Conservation (phyloP, 768 basidiomycete species). For the Naganishia vaughanmartiniae region DNA sequence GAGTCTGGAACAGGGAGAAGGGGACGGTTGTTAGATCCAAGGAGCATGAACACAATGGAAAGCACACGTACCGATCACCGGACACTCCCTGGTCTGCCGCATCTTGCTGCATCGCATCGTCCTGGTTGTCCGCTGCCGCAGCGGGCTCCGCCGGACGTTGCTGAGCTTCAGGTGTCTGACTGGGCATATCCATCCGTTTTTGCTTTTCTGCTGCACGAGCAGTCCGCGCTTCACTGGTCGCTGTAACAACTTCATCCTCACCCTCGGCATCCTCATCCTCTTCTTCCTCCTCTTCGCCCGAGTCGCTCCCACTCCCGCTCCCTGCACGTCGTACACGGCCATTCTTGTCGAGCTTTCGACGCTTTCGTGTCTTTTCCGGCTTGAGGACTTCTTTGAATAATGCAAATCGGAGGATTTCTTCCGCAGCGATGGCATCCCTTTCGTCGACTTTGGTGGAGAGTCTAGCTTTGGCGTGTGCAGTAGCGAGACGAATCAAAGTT, state of each 20-base stretch:
- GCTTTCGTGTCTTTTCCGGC: slow-evolving; percentile 73
- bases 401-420: slow-evolving; percentile 93
- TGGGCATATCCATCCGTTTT: slow-evolving; percentile 40
- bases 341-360: slow-evolving; percentile 73
- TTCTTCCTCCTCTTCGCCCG: slow-evolving; percentile 56
- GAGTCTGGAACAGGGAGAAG: slow-evolving; percentile 56
- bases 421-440: slow-evolving; percentile 81
- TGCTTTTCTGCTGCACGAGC: slow-evolving; percentile 51
- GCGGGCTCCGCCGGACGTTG: not conserved
- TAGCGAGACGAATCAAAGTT: slow-evolving; percentile 94
- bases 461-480: slow-evolving; percentile 94
- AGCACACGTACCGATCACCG: not conserved
- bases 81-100: slow-evolving; percentile 23
- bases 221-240: slow-evolving; percentile 61
- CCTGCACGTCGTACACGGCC: slow-evolving; percentile 49
- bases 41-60: too few species aligned
- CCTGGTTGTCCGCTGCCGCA: not conserved
- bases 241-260: slow-evolving; percentile 66
- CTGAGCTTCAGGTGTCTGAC: slow-evolving; percentile 9
- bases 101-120: slow-evolving; percentile 26
- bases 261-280: slow-evolving; percentile 59
- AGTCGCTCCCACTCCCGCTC: slow-evolving; percentile 55
- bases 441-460: slow-evolving; percentile 80
- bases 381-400: slow-evolving; percentile 95
- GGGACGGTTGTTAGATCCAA: not conserved